Base-by-base conservation (phyloP, 352 stramenopile genomes). In the Peronospora farinosa region DNA sequence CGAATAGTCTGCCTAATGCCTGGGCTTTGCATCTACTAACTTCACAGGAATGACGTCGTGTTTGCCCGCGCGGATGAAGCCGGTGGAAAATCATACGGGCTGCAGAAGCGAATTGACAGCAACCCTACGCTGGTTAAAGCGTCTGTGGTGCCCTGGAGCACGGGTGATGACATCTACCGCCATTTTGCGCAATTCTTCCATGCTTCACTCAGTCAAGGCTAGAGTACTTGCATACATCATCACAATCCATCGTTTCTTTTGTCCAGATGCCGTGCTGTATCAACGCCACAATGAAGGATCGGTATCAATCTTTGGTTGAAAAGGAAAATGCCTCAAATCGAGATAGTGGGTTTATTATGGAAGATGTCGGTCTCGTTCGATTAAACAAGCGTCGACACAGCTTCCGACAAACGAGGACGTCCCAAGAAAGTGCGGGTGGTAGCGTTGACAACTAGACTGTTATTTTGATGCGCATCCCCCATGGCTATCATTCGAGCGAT, bases 31-130 rank as follows among this genome's bases (percentile, higher is more conserved):
- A 37, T 15, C 32, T 37, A 37, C 3, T 12, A 16, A 37, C 12
- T 16, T 37, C 1, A 16, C 17, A 84, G 75, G 33, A 58, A 62
- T 13, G 81, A 89, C 51, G 47, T 79, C 5, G 66, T 89, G 28
- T 85, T 92, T 57, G 76, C 78, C 4, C 74, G 80, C 17, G 77
- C 58, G 1, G 56, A 74, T 43, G 72, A 84, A 36, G 62, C n/a
- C 0, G 45, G 71, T 21, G 72, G 74, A 25, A 74, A 65, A 23
- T 32, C 72, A 5, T 88, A 72, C 27, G 77, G 72, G 0, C 57
- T 88, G n/a, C 63, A 84, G 27, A 72, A 82, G 47, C 68, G 68
- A 40, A 59, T 88, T 36, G 56, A 55, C 10, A 44, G 33, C 5
- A 54, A 81, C 27, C 37, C 48, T 0, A 65, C 66, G 7, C 39